phyloP scores from a whole-genome alignment of 2,329 filamentous ascomycete species.

The Cladophialophora psammophila region DNA sequence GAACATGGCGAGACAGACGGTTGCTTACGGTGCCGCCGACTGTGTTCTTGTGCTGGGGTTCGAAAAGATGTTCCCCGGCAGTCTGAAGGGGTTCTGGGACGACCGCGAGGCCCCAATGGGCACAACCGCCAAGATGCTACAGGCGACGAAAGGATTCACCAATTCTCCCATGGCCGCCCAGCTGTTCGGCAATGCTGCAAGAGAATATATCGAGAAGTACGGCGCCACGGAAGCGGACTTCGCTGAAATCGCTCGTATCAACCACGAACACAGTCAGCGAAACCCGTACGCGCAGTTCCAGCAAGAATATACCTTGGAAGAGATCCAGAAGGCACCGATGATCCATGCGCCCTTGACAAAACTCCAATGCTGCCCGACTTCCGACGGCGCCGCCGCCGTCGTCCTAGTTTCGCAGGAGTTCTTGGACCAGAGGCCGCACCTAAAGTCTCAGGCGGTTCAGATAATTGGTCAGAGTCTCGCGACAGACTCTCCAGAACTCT shows the following conservation, averaged over 20 bases:
- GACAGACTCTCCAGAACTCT: constrained; percentile 82
- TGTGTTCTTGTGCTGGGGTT: constrained; percentile 92
- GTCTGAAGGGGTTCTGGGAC: constrained; percentile 79
- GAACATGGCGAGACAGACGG: constrained; percentile 78
- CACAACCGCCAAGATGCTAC: constrained; percentile 69
- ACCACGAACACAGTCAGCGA: constrained; percentile 86
- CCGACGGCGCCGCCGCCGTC: constrained; percentile 87
- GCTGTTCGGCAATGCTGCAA: background rate
- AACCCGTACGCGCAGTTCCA: constrained; percentile 98
- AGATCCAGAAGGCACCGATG: constrained; percentile 76
- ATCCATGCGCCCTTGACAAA: constrained; percentile 91
- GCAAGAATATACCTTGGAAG: constrained; percentile 85
- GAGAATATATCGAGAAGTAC: constrained; percentile 45
- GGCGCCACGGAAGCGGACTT: constrained; percentile 86
- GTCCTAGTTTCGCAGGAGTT: constrained; percentile 89
- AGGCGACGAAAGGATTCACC: no score
- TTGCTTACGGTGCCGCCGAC: constrained; percentile 79
- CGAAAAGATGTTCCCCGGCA: constrained; percentile 95
- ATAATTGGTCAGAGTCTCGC: constrained; percentile 87
- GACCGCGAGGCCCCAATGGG: constrained; percentile 81
- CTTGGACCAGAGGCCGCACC: constrained; percentile 81
- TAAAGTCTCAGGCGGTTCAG: constrained; percentile 80
- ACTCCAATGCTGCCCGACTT: constrained; percentile 97
- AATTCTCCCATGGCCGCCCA: constrained; percentile 63
- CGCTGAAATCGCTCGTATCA: constrained; percentile 90